Evolutionary conservation across 805 yeast genomes (phyloP), one percentile per base, ranked within the genome.

Genomic region (Lachancea kluyveri): DNA sequence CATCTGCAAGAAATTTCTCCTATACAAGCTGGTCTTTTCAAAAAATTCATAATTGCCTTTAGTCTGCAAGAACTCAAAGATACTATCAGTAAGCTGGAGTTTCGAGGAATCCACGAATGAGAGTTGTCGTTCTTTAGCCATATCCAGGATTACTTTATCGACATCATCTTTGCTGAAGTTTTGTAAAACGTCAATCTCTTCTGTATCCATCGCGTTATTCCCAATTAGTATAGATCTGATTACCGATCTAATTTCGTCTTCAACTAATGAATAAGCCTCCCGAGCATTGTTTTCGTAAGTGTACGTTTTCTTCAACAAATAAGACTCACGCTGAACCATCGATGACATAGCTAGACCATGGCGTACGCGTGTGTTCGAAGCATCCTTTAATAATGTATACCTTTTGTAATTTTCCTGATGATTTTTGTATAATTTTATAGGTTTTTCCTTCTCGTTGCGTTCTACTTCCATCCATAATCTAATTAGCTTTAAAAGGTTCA

Each of bases 301-400:
- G 47, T 73, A 79, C 0, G 70, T 57, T 2, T 62, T 57, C 21
- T 61, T 62, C 0, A 73, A 55, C 29, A 78, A 54, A 17, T 65
- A 58, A 8, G 70, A 70, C 43, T 83, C 88, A 33, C 81, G 72
- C 45, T 79, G 86, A 33, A 79, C 61, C 79, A 83, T 75, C 1
- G 94, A 79, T 17, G 71, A 65, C 30, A 68, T 72, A 25, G 68
- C 76, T 30, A 71, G 64, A 15, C 72, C 75, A 3, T 40, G 39
- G 10, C 43, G 51, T 8, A 14, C 18, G 4, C 18, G 15, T 3
- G 21, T 10, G 17, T 7, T 22, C 7, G 16, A 7, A 5, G 44
- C 23, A 12, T 57, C 56, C 6, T 60, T 61, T 1, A 61, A 54
- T 32, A 74, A 64, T 1, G 61, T 59, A 42, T 70, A 74, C 16